These are phyloP conservation scores for Arthrobotrys pseudoclavata DNA, from an alignment of 2,329 filamentous ascomycete genomes.

Conservation along the genomic window DNA sequence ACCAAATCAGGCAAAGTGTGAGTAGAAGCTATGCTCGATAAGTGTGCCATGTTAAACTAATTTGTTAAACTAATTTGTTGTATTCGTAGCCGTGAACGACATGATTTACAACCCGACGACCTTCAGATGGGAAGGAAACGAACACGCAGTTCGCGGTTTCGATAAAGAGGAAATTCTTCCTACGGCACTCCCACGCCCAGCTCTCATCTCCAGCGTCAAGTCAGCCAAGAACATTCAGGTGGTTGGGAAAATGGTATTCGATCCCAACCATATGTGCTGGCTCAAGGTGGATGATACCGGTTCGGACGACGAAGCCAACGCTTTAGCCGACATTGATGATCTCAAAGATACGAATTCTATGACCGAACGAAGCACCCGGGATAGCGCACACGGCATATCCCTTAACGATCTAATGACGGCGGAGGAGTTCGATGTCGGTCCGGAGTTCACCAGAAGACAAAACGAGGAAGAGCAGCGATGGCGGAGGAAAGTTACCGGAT, in stretches of 20 bases:
- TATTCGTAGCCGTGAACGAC: constrained; percentile 80
- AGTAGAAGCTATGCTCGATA: constrained; percentile 65
- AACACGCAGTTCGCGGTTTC: constrained; percentile 84
- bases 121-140: constrained; percentile 95
- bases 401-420: constrained; percentile 84
- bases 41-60: neutral
- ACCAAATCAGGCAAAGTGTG: constrained; percentile 84
- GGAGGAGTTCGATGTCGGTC: constrained; percentile 97
- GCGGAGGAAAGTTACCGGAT: constrained; percentile 87
- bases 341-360: constrained; percentile 76
- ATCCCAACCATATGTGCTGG: constrained; percentile 98
- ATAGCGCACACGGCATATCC: constrained; percentile 66
- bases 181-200: constrained; percentile 74
- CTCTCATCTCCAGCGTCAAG: constrained; percentile 87
- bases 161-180: constrained; percentile 72
- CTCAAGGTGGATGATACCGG: constrained; percentile 78
- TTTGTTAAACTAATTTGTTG: neutral
- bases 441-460: constrained; percentile 90
- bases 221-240: constrained; percentile 85
- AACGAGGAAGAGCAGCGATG: constrained; percentile 92
- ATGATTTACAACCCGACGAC: constrained; percentile 95
- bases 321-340: constrained; percentile 76
- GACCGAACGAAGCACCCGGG: constrained; percentile 69
- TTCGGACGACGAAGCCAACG: constrained; percentile 71
- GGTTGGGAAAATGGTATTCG: constrained; percentile 98